Base-by-base conservation (phyloP, 495 filamentous ascomycete species). In the Tuber calosporum region DNA sequence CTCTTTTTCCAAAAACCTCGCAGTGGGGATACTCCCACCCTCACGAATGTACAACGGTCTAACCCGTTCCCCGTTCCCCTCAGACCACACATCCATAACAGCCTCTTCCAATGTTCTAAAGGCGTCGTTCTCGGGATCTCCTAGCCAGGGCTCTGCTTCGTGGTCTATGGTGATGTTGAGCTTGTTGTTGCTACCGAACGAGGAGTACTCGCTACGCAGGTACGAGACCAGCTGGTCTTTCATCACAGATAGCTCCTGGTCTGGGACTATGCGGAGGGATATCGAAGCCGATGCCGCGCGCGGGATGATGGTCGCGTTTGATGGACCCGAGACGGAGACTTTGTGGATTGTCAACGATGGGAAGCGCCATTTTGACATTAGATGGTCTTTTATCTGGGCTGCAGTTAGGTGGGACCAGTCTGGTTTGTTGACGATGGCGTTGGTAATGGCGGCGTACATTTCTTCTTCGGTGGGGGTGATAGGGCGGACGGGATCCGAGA, bases 361-460 rank as follows among this genome's bases (percentile, higher is more conserved):
- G 79, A 97, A 93, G n/a, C 93, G 91, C 95, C 95, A 99, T 74
- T 93, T 88, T 41, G 92, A 90, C 90, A 96, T 96, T 22, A 99
- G 85, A 30, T 89, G 68, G 68, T 79, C 69, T 66, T 74, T 79
- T 67, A 81, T 75, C 41, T 73, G 73, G 26, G 70, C 67, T 13
- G 53, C 53, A 3, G 74, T 74, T 34, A 78, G 77, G 58, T 81
- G 77, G 17, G 70, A 75, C 76, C 75, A 72, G 9, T 75, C 66
- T 3, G 77, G 83, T 68, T 89, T 89, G 4, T 87, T 86, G 42
- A 94, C 87, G 5, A 97, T 85, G 4, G 90, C 89, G 45, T 87
- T 85, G 1, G 91, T 88, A 77, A 99, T 97, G 66, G 93, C 91
- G 72, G 90, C 87, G 79, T 97, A 99, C 4, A 93, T 88, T 72